Percentiles rank a stretch among this genome's conserved stretches.
These are phyloP conservation scores for Astrocystis sublimbata DNA, from an alignment of 495 filamentous ascomycete genomes.

Conservation along the genomic window DNA sequence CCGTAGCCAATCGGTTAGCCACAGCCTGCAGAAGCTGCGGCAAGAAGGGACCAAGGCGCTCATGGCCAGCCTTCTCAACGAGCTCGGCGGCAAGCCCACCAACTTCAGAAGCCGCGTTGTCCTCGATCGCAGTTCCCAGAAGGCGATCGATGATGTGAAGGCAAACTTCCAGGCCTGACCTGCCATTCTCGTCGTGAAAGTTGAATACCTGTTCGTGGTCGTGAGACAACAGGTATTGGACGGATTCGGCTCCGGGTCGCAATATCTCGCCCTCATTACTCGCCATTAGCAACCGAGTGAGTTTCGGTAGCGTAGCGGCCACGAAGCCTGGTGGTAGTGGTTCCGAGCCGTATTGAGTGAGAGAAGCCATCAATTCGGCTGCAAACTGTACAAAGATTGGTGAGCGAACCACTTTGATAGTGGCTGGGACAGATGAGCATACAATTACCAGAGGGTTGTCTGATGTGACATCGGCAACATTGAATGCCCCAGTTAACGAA, in stretches of 20 bases:
- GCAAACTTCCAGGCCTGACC: slow-evolving; percentile 83
- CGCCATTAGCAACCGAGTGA: slow-evolving; percentile 76
- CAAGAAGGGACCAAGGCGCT: slow-evolving; percentile 85
- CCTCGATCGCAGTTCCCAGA: slow-evolving; percentile 75
- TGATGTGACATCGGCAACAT: slow-evolving; percentile 79
- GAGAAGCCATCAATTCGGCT: slow-evolving; percentile 75
- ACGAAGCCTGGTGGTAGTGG: slow-evolving; percentile 88
- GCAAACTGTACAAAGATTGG: slow-evolving; percentile 58
- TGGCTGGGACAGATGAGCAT: slow-evolving; percentile 23
- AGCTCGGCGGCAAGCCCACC: slow-evolving; percentile 91
- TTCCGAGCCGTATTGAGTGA: slow-evolving; percentile 76
- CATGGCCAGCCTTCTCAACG: slow-evolving; percentile 89
- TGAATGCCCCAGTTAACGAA: slow-evolving; percentile 82
- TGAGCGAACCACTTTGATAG: not conserved
- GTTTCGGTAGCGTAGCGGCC: slow-evolving; percentile 78
- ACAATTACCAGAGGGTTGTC: slow-evolving; percentile 78
- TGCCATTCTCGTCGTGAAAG: slow-evolving; percentile 74
- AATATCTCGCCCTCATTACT: slow-evolving; percentile 83
- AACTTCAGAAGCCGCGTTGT: slow-evolving; percentile 92
- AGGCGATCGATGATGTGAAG: slow-evolving; percentile 93
- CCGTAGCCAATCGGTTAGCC: slow-evolving; percentile 78
- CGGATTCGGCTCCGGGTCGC: slow-evolving; percentile 78
- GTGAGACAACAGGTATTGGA: slow-evolving; percentile 84
- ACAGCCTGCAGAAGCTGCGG: slow-evolving; percentile 88
- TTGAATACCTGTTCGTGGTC: slow-evolving; percentile 83